Conservation (phyloP, 1,284 basidiomycete species). For the Moesziomyces antarcticus region DNA sequence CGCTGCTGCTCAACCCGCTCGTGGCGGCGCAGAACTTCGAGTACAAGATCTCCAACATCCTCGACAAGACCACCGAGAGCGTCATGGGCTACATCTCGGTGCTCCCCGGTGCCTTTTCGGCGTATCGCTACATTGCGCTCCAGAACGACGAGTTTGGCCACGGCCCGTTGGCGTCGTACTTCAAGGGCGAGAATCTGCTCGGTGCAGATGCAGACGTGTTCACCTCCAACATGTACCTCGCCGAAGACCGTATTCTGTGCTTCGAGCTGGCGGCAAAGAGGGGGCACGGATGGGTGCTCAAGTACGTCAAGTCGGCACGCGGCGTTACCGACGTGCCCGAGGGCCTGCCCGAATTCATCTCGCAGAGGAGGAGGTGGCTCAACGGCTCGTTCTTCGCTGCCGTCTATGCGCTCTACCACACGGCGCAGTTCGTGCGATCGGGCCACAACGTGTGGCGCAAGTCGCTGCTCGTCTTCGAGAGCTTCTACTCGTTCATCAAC, state of each 20-base stretch:
- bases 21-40: slow-evolving; percentile 90
- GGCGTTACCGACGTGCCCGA: slow-evolving; percentile 97
- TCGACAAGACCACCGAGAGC: slow-evolving; percentile 66
- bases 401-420: slow-evolving; percentile 73
- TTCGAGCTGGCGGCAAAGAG: slow-evolving; percentile 95
- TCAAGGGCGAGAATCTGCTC: slow-evolving; percentile 92
- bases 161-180: slow-evolving; percentile 93
- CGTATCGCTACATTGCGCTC: slow-evolving; percentile 81
- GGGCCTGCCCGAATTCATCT: slow-evolving; percentile 91
- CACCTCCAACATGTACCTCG: slow-evolving; percentile 75
- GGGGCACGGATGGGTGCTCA: slow-evolving; percentile 89
- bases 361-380: slow-evolving; percentile 88
- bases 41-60: slow-evolving; percentile 74
- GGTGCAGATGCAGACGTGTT: slow-evolving; percentile 94
- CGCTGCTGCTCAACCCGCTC: slow-evolving; percentile 90
- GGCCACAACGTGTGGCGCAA: slow-evolving; percentile 86
- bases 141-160: slow-evolving; percentile 86
- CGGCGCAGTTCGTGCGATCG: slow-evolving; percentile 83
- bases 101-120: slow-evolving; percentile 65
- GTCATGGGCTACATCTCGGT: slow-evolving; percentile 66
- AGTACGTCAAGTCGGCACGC: slow-evolving; percentile 93
- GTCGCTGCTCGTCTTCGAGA: slow-evolving; percentile 79
- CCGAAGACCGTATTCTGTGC: slow-evolving; percentile 82
- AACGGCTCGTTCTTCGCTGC: slow-evolving; percentile 93
- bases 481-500: slow-evolving; percentile 87